Conservation (phyloP, 345 rosid species). For the Erodium maritimum region DNA sequence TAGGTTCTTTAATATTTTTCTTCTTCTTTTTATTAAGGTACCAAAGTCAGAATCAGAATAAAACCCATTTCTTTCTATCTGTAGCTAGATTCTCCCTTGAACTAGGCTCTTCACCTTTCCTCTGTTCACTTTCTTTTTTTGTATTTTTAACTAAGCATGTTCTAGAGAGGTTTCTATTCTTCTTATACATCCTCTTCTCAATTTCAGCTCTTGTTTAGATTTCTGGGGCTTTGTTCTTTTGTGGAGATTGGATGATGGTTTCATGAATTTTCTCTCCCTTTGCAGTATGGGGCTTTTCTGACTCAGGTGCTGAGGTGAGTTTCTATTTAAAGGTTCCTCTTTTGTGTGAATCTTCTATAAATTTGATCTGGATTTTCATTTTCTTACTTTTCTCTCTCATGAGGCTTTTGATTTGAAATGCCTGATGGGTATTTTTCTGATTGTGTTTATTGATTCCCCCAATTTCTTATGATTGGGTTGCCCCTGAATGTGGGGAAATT, state of each 20-base stretch:
- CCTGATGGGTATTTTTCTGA: not conserved
- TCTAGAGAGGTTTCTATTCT: too few species aligned
- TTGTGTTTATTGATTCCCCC: not conserved
- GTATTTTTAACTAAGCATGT: not conserved
- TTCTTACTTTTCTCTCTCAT: too few species aligned
- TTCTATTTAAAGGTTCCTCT: not conserved
- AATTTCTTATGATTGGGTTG: not conserved
- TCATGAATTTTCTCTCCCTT: too few species aligned
- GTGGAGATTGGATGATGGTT: not conserved
- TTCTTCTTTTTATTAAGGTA: too few species aligned
- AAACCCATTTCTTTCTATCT: not conserved
- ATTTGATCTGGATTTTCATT: conserved; percentile 1
- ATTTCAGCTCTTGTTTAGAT: not conserved
- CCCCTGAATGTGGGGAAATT: too few species aligned
- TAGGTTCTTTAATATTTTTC: too few species aligned
- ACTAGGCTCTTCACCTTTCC: too few species aligned
- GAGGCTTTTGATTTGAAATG: not conserved
- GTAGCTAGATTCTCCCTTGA: not conserved
- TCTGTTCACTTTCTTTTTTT: too few species aligned
- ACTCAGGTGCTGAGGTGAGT: not conserved
- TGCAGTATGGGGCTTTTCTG: not conserved
- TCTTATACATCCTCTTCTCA: not conserved
- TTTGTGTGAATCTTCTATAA: not conserved
- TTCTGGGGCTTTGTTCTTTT: not conserved
- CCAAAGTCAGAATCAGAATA: not conserved